Base-by-base conservation (phyloP, 2,329 filamentous ascomycete species). In the Tolypocladium nubicola region DNA sequence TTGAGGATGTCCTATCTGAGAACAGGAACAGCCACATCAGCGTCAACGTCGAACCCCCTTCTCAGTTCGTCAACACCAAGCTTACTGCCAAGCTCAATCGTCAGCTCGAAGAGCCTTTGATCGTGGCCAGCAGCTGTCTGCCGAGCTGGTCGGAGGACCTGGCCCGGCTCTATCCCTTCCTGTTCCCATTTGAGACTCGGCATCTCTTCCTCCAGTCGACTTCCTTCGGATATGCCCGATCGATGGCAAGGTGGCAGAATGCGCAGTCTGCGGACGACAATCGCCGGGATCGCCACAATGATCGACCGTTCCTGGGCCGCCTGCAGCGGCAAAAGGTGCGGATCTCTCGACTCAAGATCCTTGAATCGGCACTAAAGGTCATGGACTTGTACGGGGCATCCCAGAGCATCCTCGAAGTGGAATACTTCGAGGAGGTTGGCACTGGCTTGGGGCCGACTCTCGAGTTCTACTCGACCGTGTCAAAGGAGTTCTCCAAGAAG, bases 321-420 rank as follows among this genome's bases (percentile, higher is more conserved):
- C 80, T 97, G 1, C 94, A 97, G 70, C 86, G 94, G 57, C 94
- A 99, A 68, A 99, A 99, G 72, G 93, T 99, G n/a, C 87, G 94
- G 50, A 97, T 99, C 60, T 96, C 93, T 6, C 85, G 94, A 49
- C 85, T 84, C n/a, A 91, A 95, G 66, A 97, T 99, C 52, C 79
- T 99, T 9, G 94, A 99, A 70, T 97, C 94, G 16, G 94, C 94
- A 0, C 79, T 97, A 70, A 99, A 99, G 73, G 94, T 99, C 37
- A 97, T 99, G 93, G 93, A 99, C 65, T 82, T 97, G 3, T 99
- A 99, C 66, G 94, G 94, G 0, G 90, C 90, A n/a, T 96, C 93
- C 1, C 90, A 96, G 59, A 97, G 93, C 69, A 89, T 97, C 35
- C 76, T 99, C 0, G 94, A 99, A 68, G 93, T 99, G 2, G 95